Evolutionary conservation across 1,139 yeast species (phyloP).

Genomic region (Hyphopichia pseudoburtonii): DNA sequence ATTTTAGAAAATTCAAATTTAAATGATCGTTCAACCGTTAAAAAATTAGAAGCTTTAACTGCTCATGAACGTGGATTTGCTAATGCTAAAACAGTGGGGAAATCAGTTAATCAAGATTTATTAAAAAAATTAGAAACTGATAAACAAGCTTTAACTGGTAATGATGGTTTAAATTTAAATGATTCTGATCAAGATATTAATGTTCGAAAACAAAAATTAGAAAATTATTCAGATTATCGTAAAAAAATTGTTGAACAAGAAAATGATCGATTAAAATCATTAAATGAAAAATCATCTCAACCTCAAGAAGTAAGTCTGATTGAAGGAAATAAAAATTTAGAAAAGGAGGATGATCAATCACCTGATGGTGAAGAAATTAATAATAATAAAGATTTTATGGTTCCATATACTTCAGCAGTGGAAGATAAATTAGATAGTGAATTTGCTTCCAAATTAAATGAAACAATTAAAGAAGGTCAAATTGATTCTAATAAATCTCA

Average conservation of each 20-base stretch:
- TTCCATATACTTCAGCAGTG: conserved; percentile 70
- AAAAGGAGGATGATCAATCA: conserved; percentile 16
- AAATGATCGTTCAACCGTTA: conserved; percentile 41
- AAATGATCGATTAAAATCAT: conserved; percentile 25
- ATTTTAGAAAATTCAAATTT: conserved; percentile 47
- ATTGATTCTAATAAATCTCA: conserved; percentile 57
- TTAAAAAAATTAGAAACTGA: conserved; percentile 39
- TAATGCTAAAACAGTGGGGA: conserved; percentile 56
- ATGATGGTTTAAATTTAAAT: conserved; percentile 35
- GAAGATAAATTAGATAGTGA: conserved; percentile 69
- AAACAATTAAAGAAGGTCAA: conserved; percentile 59
- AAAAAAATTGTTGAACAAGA: conserved; percentile 49
- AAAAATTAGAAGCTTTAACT: conserved; percentile 54
- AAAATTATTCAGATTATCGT: conserved; percentile 49
- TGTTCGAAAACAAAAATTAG: conserved; percentile 45
- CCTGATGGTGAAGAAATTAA: background rate
- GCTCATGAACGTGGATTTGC: conserved; percentile 63
- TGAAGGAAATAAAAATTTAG: conserved; percentile 7
- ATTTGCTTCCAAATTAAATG: conserved; percentile 60
- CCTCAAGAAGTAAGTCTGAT: conserved; percentile 1
- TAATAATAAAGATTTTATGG: conserved; percentile 38
- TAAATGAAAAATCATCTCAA: conserved; percentile 2
- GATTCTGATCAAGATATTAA: conserved; percentile 49
- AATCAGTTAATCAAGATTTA: conserved; percentile 43
- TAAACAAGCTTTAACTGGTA: conserved; percentile 48